Percentiles rank a stretch among this genome's conserved stretches.
phyloP scores from a whole-genome alignment of 1,139 yeast species.

The Protomyces pachydermus region DNA sequence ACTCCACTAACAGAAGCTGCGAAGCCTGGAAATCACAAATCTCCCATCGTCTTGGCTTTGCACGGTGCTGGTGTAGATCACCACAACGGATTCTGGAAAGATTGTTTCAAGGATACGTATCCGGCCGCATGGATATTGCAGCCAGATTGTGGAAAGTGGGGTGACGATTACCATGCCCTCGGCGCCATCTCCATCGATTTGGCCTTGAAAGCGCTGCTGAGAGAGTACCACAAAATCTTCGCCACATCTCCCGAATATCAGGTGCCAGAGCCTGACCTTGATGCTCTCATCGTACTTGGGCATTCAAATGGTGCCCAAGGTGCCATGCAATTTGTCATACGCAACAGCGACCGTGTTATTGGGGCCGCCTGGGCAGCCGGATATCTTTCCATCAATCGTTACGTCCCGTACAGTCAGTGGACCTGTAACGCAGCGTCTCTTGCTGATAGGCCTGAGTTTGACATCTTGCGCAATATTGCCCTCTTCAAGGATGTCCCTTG shows the following conservation, averaged over 20 bases:
- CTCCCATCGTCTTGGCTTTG: slow-evolving; percentile 1
- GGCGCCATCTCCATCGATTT: neutral
- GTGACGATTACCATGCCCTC: slow-evolving; percentile 6
- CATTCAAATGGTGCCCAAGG: slow-evolving; percentile 18
- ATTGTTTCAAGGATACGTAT: neutral
- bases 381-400: neutral
- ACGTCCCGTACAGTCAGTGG: slow-evolving; percentile 10
- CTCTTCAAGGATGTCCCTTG: neutral
- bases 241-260: neutral
- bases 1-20: neutral
- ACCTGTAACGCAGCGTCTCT: neutral
- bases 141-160: slow-evolving; percentile 15
- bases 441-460: slow-evolving; percentile 3
- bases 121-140: slow-evolving; percentile 6
- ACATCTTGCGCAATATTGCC: neutral
- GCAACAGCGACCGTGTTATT: slow-evolving; percentile 6
- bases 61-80: slow-evolving; percentile 11
- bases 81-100: neutral
- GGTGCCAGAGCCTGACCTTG: neutral
- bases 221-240: neutral
- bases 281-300: neutral
- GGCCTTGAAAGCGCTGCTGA: neutral
- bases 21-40: no score
- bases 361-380: slow-evolving; percentile 15
- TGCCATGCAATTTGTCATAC: slow-evolving; percentile 9